Evolutionary conservation across 2,329 filamentous ascomycete species (phyloP), one percentile per base, ranked within the genome.

Genomic region (Aureobasidium sp.): DNA sequence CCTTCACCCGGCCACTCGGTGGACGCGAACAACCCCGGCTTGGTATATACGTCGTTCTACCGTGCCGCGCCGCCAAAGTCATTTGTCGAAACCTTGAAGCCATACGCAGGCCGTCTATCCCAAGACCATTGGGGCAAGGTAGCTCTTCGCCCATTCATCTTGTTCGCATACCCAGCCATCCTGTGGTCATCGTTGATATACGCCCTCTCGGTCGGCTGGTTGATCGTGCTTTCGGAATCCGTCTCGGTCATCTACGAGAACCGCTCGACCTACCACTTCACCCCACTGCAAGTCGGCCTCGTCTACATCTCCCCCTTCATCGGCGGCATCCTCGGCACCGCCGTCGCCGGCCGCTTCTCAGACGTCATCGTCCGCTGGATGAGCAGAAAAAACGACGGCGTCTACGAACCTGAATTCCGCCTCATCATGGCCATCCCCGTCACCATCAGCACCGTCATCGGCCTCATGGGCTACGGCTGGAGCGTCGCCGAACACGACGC

Each of bases 381-480:
- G 88, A 83, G 90, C 2, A 83, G 87, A 39, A 86, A 87, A 31
- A 97, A 97, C 68, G 91, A 90, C n/a, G 93, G 93, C 1, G 79
- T 97, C 2, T 97, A 97, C 72, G 93, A 97, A 73, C 93, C 93
- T 0, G 93, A 97, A 74, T 97, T 95, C 70, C 85, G 92, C 7
- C 82, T 96, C 0, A 82, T 96, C 47, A 96, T 97, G 93, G 90
- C 86, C 0, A 75, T 87, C 3, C 93, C 92, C 0, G 87, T 97
- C 36, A 79, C 87, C 0, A 69, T 97, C 60, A 85, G 86, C 3
- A 97, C 92, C 0, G 85, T 87, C 1, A 85, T 93, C 36, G 94
- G 94, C 0, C 82, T 97, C 17, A 96, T 97, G 86, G 93, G 91
- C 2, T 97, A 94, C 70, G 93, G 93, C n/a, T 97, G 93, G 94